Base-by-base conservation (phyloP, 192 early-diverging fungal genomes). In the Podila clonocystis region DNA sequence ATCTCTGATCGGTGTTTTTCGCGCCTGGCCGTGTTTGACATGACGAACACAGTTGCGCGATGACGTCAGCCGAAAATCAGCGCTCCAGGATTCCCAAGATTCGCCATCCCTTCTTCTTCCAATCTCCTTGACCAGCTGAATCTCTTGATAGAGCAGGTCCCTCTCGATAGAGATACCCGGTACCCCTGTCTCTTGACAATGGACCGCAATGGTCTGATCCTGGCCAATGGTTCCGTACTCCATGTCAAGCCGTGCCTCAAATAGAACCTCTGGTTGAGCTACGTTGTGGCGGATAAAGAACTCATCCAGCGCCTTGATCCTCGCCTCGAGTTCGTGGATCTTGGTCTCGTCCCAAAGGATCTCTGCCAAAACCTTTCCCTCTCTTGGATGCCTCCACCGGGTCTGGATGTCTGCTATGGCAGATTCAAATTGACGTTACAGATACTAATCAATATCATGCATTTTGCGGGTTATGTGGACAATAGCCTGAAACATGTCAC, bases 391-490 rank as follows among this genome's bases (percentile, higher is more conserved):
- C 31, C 5, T 31, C n/a, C 31, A 31, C 31, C 31, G 31, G 5
- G 68, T 49, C 4, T 31, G 12, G 19, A 28, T 61, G n/a, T 5
- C 31, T 31, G 31, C 31, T 31, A 15, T 45, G 19, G 4, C 29
- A 2, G 36, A 49, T 3, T 41, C 49, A 36, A 49, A 48, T 59
- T 69, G 60, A 28, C 60, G 26, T 9, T 13, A 9, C n/a, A 69
- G 6, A 9, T 48, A 1, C 1, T 52, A 52, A 50, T 71, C 69
- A 48, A 63, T 52, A 12, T 33, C 62, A 19, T 28, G 62, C 69
- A 71, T 71, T 31, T 50, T 71, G n/a, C 11, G 45, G 0, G 69
- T 63, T 50, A 63, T 71, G 19, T 31, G 19, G 28, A 71, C 41
- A 2, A 31, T 15, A 3, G 24, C 26, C n/a, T 13, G 28, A 1